Evolutionary conservation across 2,329 filamentous ascomycete species (phyloP).

Genomic region (Cryphonectria japonica): DNA sequence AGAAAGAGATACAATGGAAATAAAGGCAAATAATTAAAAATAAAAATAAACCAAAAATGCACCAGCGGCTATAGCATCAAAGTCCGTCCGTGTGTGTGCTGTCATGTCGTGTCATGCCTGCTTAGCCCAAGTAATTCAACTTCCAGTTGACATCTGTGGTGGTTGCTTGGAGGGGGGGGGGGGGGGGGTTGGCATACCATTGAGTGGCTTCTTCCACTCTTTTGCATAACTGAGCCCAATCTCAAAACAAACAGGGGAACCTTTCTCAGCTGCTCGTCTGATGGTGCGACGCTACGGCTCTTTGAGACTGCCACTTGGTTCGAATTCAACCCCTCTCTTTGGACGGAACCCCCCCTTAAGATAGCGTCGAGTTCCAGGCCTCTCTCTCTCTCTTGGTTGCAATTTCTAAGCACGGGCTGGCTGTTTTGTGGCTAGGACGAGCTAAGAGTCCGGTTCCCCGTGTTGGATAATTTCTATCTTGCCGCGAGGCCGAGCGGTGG

Average conservation of each 20-base stretch:
- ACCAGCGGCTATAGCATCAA: not conserved
- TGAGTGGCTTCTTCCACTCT: too few relatives aligned
- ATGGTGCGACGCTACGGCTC: conserved; percentile 27
- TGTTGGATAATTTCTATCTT: not conserved
- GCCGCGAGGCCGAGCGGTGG: not conserved
- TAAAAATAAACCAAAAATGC: not conserved
- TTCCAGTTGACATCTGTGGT: too few relatives aligned
- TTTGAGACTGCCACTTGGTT: not conserved
- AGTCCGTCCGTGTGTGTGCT: not conserved
- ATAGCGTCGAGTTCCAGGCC: not conserved
- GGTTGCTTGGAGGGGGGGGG: too few relatives aligned
- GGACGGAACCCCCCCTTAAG: not conserved
- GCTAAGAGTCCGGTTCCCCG: not conserved
- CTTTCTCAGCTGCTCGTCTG: not conserved
- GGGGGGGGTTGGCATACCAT: too few relatives aligned
- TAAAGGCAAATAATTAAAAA: too few relatives aligned
- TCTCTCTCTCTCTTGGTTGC: too few relatives aligned
- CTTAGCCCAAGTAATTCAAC: not conserved
- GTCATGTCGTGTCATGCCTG: conserved; percentile 3
- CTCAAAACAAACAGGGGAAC: conserved; percentile 25
- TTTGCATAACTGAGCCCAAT: not conserved
- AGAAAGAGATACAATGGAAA: not conserved
- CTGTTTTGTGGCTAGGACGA: not conserved
- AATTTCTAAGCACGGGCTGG: not conserved
- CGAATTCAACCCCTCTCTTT: not conserved